Evolutionary conservation across 2,329 filamentous ascomycete genomes (phyloP), one percentile per base, ranked within the genome.

Genomic region (Fusarium scirpi): DNA sequence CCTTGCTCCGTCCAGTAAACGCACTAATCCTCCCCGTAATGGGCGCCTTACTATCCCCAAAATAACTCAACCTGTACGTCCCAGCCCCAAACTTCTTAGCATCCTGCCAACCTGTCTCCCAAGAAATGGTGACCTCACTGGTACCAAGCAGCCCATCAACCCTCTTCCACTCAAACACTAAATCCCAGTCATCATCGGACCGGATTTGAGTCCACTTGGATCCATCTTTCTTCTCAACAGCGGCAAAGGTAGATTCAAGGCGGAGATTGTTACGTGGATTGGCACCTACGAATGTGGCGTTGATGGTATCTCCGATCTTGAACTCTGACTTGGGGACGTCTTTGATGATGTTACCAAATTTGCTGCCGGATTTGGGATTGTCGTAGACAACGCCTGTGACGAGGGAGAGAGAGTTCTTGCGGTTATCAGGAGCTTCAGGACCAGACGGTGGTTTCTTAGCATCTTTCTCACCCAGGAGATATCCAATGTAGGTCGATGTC

Each of bases 101-200:
- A 57, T 63, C 27, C 6, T 63, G 34, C 61, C 61, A 64, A 0
- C 48, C 58, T 0, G 58, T 63, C 10, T 64, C 61, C 61, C 61
- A 64, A 0, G 34, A 34, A 0, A 64, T 48, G 13, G 27, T 0
- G 5, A 64, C 61, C 20, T 64, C 48, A 9, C 61, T 64, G 0
- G 61, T 48, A 0, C 61, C 61, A 8, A 63, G 61, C 0, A 64
- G 2, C 1, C 61, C 61, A 18, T 64, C 58, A 9, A 64, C n/a
- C 3, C 61, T 56, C 22, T 48, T 63, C 61, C 61, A 64, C 8
- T 57, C 58, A 44, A 64, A 64, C 0, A 64, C 29, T 3, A 64
- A 29, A 38, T 64, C 61, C 61, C 61, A 64, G 2, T 64, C 61
- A 1, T 64, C 48, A 5, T 64, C 61, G 6, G 48, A 38, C 1